phyloP scores from a whole-genome alignment of 371 early-diverging fungal species.

The Mortierella sp. region DNA sequence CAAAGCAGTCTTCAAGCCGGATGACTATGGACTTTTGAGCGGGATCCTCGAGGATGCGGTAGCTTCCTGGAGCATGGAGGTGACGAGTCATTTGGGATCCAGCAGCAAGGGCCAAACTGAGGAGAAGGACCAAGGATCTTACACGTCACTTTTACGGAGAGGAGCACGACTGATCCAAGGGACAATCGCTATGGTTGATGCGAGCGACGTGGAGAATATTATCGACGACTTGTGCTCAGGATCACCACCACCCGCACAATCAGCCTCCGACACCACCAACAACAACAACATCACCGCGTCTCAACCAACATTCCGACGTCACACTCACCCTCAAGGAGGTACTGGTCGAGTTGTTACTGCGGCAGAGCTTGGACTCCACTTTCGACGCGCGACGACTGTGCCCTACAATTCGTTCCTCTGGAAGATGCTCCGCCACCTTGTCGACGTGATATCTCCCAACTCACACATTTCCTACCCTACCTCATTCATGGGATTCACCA shows the following conservation, averaged over 20 bases:
- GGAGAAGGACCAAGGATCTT: constrained; percentile 24
- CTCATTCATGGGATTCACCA: constrained; percentile 71
- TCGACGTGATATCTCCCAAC: constrained; percentile 65
- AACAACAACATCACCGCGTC: background rate
- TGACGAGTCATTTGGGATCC: constrained; percentile 40
- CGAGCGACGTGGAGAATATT: constrained; percentile 41
- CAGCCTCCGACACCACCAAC: background rate
- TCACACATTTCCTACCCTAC: constrained; percentile 61
- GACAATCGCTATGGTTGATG: constrained; percentile 50
- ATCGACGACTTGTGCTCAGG: constrained; percentile 22
- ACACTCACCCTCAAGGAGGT: background rate
- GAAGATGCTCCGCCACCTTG: constrained; percentile 69
- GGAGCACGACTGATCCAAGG: constrained; percentile 54
- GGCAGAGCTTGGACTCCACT: constrained; percentile 59
- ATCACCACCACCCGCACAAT: background rate
- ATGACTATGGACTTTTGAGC: constrained; percentile 69
- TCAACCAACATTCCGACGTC: background rate
- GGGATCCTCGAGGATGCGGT: constrained; percentile 70
- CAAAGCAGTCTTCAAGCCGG: constrained; percentile 67
- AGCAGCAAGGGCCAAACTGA: background rate
- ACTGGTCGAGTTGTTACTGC: constrained; percentile 41
- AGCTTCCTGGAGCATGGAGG: constrained; percentile 72
- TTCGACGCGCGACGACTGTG: constrained; percentile 69
- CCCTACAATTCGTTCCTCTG: constrained; percentile 79
- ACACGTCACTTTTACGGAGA: constrained; percentile 35